These are phyloP conservation scores for Kazachstania sp. DNA, from an alignment of 1,139 yeast species.

Conservation along the genomic window DNA sequence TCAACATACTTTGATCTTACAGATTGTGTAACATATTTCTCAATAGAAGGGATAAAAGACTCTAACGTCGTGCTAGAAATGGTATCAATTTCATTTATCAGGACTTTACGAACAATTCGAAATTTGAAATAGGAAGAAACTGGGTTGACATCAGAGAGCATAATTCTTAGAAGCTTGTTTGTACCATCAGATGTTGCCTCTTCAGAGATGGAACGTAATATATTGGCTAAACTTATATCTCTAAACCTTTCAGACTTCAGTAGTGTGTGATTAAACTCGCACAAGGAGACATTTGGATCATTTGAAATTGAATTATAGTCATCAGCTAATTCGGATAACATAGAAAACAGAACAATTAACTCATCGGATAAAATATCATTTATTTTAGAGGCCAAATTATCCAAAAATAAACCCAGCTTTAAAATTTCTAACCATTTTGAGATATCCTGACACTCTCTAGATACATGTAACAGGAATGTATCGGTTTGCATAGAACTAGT, in stretches of 20 bases:
- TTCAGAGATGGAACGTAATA: not conserved
- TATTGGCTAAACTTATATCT: conserved; percentile 10
- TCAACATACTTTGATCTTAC: conserved; percentile 20
- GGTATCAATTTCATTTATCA: conserved; percentile 31
- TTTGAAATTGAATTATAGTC: conserved; percentile 32
- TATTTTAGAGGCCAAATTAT: conserved; percentile 11
- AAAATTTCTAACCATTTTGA: conserved; percentile 12
- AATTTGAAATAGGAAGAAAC: conserved; percentile 21
- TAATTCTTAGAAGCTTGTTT: not conserved
- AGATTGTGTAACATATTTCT: conserved; percentile 28
- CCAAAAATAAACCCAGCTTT: conserved; percentile 25
- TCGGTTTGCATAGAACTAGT: conserved; percentile 41
- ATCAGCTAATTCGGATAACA: conserved; percentile 32
- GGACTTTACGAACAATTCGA: conserved; percentile 23
- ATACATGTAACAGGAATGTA: conserved; percentile 31
- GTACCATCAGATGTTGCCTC: not conserved
- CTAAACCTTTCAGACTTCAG: conserved; percentile 5
- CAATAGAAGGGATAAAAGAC: conserved; percentile 29
- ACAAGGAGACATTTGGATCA: conserved; percentile 15
- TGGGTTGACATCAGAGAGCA: not conserved
- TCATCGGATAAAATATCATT: conserved; percentile 16
- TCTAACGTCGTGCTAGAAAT: conserved; percentile 29
- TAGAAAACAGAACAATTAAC: conserved; percentile 22
- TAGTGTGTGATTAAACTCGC: conserved; percentile 16
- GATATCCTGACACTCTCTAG: conserved; percentile 14